A percentile compares a stretch with the other conserved stretches of the same genome.
Conservation (phyloP, 2,329 filamentous ascomycete species). For the Periconia sp. region DNA sequence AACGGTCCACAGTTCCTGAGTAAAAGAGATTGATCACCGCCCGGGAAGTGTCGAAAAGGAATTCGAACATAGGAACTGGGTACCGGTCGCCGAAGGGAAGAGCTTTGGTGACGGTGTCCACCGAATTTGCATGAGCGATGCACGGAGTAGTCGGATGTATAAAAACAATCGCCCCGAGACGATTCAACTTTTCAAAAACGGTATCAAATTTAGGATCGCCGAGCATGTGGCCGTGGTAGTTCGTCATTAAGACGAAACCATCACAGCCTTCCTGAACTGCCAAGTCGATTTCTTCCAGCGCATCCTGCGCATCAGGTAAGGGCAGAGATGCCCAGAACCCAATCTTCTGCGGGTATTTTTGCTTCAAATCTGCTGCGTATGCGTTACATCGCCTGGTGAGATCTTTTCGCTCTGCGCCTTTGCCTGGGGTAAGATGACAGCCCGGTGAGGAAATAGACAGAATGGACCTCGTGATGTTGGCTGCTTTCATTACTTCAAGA, state of each 20-base stretch:
- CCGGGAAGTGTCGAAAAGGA: constrained; percentile 61
- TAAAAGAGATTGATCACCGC: constrained; percentile 57
- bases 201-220: constrained; percentile 54
- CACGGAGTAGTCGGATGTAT: constrained; percentile 62
- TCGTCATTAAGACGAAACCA: constrained; percentile 60
- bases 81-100: constrained; percentile 46
- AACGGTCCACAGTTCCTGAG: constrained; percentile 53
- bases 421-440: constrained; percentile 51
- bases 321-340: constrained; percentile 63
- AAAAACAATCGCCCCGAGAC: constrained; percentile 56
- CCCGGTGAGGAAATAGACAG: constrained; percentile 63
- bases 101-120: constrained; percentile 29
- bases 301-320: constrained; percentile 56
- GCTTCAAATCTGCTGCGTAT: constrained; percentile 50
- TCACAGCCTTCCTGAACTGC: constrained; percentile 54
- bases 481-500: constrained; percentile 57
- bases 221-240: constrained; percentile 60
- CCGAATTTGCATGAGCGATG: constrained; percentile 33
- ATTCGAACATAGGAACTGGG: constrained; percentile 56
- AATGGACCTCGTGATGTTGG: constrained; percentile 59
- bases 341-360: constrained; percentile 48
- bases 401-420: constrained; percentile 43
- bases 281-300: constrained; percentile 56
- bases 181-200: constrained; percentile 58
- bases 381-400: constrained; percentile 51